Base-by-base conservation (phyloP, 768 basidiomycete genomes). In the Lactifluus volemus region DNA sequence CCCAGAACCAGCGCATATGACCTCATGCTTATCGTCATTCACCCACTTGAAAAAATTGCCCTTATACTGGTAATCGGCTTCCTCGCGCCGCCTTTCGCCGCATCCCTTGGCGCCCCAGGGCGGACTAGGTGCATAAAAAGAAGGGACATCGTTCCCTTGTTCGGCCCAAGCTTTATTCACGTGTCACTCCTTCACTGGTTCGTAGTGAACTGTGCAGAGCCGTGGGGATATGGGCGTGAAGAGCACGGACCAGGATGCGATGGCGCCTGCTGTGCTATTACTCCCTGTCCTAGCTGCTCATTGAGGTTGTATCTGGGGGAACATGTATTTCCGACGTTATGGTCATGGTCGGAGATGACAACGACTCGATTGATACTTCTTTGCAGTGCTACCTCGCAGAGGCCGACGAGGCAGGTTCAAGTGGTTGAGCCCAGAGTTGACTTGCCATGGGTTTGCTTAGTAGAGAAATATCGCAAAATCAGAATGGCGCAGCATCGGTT, bases 11-110 rank as follows among this genome's bases (percentile, higher is more conserved):
- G 62, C 39, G 14, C 53, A 60, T 39, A n/a, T n/a, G n/a, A 63
- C 61, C 38, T 81, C 76, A 77, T 80, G 73, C 74, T 76, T 78
- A 36, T 82, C 86, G 3, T 89, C 85, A 68, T 82, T 87, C 39
- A 86, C 79, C 91, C 92, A 94, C 73, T 86, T 86, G 77, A 94
- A 94, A 67, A 84, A 92, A 69, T 88, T 79, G 70, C 92, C 94
- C 48, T 80, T 78, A 70, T 82, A 93, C 64, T 75, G 77, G 5
- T 81, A 82, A 71, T 94, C 82, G 0, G 94, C 91, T 63, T 94
- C 87, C 54, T 89, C 85, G 58, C 90, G 79, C 25, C 77, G 76
- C 25, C 90, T 80, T 67, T 86, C 86, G 21, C 75, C 71, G 61
- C 79, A 80, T 15, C 92, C 92, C 72, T 82, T 84, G 69, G 94